Evolutionary conservation across 2,329 filamentous ascomycete species (phyloP).

Genomic region (Colletotrichum sansevieriae): DNA sequence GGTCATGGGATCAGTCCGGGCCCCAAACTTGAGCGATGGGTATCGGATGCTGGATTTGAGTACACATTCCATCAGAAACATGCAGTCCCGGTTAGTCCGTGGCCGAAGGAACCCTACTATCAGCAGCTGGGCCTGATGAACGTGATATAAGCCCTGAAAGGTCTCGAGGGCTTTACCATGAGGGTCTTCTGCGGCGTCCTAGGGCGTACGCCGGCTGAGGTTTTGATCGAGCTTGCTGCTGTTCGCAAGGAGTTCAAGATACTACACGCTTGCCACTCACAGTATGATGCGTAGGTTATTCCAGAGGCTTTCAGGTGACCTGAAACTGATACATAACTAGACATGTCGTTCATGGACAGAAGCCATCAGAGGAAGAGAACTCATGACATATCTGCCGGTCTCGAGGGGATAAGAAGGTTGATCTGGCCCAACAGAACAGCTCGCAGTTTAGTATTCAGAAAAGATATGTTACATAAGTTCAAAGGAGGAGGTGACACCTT

Average conservation of each 20-base stretch:
- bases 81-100: neutral
- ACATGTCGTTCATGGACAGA: constrained; percentile 41
- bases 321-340: constrained; percentile 1
- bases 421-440: no score
- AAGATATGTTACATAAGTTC: neutral
- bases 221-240: constrained; percentile 45
- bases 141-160: constrained; percentile 41
- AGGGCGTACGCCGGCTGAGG: constrained; percentile 47
- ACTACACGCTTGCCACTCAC: constrained; percentile 1
- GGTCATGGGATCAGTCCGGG: constrained; percentile 46
- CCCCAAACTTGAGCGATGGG: constrained; percentile 45
- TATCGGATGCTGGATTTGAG: constrained; percentile 52
- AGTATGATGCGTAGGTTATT: constrained; percentile 44
- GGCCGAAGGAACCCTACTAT: neutral
- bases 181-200: constrained; percentile 48
- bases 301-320: neutral
- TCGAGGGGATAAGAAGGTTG: no score
- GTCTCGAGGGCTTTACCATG: constrained; percentile 45
- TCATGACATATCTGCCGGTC: neutral
- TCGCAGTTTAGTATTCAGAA: neutral
- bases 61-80: constrained; percentile 47
- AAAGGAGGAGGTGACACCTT: no score
- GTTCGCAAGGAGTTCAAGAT: constrained; percentile 48
- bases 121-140: constrained; percentile 39
- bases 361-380: neutral